Percentiles rank a stretch among this genome's conserved stretches.
Conservation (phyloP, 495 filamentous ascomycete genomes). For the Penicillium paradoxum region DNA sequence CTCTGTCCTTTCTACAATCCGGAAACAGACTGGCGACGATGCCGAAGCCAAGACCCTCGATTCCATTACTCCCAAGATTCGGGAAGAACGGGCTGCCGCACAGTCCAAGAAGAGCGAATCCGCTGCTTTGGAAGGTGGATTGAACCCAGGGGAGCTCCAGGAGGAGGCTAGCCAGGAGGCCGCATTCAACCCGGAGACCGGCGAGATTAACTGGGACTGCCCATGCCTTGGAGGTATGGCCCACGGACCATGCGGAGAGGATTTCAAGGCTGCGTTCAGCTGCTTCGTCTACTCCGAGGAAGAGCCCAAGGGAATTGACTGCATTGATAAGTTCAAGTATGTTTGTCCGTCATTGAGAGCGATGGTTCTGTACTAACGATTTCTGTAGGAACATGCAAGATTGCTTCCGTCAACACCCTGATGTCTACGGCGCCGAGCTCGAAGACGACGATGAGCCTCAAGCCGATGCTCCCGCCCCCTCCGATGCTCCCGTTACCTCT, state of each 20-base stretch:
- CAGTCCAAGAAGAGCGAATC: slow-evolving; percentile 13
- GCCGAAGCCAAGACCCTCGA: slow-evolving; percentile 39
- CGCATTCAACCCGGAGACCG: slow-evolving; percentile 96
- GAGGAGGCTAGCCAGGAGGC: slow-evolving; percentile 79
- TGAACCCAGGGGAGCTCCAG: slow-evolving; percentile 56
- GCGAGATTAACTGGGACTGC: slow-evolving; percentile 99
- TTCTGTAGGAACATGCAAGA: slow-evolving; percentile 80
- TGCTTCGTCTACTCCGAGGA: slow-evolving; percentile 94
- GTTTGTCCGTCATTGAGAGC: slow-evolving; percentile 6
- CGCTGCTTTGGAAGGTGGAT: slow-evolving; percentile 15
- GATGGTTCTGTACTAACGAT: slow-evolving; percentile 3
- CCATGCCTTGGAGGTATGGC: slow-evolving; percentile 98
- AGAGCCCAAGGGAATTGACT: slow-evolving; percentile 98
- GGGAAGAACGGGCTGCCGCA: slow-evolving; percentile 25
- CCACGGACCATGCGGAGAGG: slow-evolving; percentile 88
- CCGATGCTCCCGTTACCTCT: slow-evolving; percentile 11
- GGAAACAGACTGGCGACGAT: slow-evolving; percentile 24
- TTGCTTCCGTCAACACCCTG: slow-evolving; percentile 88
- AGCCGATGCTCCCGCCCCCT: slow-evolving; percentile 10
- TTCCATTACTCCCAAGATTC: slow-evolving; percentile 41
- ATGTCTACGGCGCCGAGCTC: slow-evolving; percentile 86
- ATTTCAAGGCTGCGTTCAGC: slow-evolving; percentile 92
- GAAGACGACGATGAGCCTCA: slow-evolving; percentile 70
- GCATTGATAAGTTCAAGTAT: slow-evolving; percentile 96
- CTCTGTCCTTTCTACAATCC: slow-evolving; percentile 26